Conservation (phyloP, 805 yeast species). For the Ogataea saltuana region DNA sequence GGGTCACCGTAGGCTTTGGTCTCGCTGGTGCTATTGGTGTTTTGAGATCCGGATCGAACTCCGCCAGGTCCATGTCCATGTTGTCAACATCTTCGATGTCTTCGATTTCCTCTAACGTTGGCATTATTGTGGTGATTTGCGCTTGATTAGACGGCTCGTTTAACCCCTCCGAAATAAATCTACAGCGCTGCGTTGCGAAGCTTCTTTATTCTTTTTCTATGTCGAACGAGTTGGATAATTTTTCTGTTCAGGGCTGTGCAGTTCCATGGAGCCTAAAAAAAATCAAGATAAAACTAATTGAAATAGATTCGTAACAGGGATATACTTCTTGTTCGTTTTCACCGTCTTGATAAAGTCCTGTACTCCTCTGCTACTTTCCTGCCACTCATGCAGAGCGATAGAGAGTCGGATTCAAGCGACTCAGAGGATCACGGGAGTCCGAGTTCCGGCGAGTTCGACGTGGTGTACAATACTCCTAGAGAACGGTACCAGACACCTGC, state of each 20-base stretch:
- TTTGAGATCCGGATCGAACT: conserved; percentile 70
- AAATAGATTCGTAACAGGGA: too few relatives aligned
- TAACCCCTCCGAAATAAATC: neutral
- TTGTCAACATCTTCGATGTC: conserved; percentile 87
- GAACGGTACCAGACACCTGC: conserved; percentile 4
- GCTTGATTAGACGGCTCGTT: neutral
- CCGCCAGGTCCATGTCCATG: conserved; percentile 91
- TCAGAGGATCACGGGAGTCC: too few relatives aligned
- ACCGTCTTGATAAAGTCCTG: too few relatives aligned
- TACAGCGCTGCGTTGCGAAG: too few relatives aligned
- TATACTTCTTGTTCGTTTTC: neutral
- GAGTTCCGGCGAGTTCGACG: conserved; percentile 2
- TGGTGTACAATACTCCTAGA: neutral
- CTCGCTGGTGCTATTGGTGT: conserved; percentile 72
- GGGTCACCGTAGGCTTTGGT: conserved; percentile 53
- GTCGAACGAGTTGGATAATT: too few relatives aligned
- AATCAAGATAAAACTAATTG: too few relatives aligned
- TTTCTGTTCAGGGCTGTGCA: too few relatives aligned
- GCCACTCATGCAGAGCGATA: neutral
- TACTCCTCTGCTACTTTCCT: too few relatives aligned
- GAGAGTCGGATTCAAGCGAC: neutral
- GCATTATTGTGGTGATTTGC: conserved; percentile 54
- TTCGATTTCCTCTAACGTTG: conserved; percentile 68
- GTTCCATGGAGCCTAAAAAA: too few relatives aligned
- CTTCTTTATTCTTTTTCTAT: too few relatives aligned